These are phyloP conservation scores for Hymenoscyphus repandus DNA, from an alignment of 2,329 filamentous ascomycete genomes.

Conservation along the genomic window DNA sequence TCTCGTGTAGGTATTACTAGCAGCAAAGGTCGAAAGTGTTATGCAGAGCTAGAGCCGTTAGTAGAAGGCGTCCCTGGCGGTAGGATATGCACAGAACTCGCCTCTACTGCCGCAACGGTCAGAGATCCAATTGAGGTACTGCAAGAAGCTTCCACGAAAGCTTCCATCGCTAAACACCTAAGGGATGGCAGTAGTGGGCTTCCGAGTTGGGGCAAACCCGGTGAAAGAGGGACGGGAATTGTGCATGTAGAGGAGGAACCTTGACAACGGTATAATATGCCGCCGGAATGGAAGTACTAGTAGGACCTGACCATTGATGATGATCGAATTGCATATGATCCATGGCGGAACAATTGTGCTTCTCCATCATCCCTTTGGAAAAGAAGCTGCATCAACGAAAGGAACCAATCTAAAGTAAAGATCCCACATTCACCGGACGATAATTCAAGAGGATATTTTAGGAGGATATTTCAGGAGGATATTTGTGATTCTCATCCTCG, in stretches of 20 bases:
- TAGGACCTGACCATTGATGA: too few species aligned
- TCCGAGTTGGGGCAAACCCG: neutral
- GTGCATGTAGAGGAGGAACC: too few species aligned
- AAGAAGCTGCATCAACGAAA: too few species aligned
- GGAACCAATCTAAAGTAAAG: too few species aligned
- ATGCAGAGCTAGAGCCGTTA: neutral
- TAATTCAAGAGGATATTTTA: too few species aligned
- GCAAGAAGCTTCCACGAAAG: slow-evolving; percentile 11
- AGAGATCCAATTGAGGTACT: neutral
- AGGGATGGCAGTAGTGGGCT: neutral
- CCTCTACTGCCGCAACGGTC: neutral
- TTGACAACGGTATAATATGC: too few species aligned
- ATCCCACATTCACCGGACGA: too few species aligned
- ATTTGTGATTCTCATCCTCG: too few species aligned
- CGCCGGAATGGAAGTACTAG: neutral
- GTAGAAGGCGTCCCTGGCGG: neutral
- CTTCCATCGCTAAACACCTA: slow-evolving; percentile 14
- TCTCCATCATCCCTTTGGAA: too few species aligned
- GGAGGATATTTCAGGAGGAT: too few species aligned
- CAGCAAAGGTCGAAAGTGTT: neutral
- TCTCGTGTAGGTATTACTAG: neutral
- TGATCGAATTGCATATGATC: too few species aligned
- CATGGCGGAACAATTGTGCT: too few species aligned
- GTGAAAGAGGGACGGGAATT: neutral
- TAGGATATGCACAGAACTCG: slow-evolving; percentile 1